phyloP scores from a whole-genome alignment of 2,329 filamentous ascomycete species.

The Aspergillus sp. region DNA sequence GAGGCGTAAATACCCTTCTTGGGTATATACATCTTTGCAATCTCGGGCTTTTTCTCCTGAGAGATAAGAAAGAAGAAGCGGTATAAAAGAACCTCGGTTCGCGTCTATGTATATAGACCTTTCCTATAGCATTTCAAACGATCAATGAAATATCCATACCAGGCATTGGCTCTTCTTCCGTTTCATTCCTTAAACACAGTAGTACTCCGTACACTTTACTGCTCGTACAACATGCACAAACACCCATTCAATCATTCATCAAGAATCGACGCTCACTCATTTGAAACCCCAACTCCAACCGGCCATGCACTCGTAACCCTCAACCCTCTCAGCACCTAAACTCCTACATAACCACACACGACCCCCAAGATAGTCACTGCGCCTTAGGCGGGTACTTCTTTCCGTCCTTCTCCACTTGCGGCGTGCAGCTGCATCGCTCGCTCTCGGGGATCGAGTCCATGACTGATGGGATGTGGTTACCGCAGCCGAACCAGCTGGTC shows the following conservation, averaged over 20 bases:
- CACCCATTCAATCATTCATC: no score
- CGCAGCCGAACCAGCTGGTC: slow-evolving; percentile 65
- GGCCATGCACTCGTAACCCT: not conserved
- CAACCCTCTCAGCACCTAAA: not conserved
- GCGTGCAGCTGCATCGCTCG: slow-evolving; percentile 66
- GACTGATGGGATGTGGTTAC: slow-evolving; percentile 60
- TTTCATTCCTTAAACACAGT: no score
- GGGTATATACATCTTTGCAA: not conserved
- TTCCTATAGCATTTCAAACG: not conserved
- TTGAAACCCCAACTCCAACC: no score
- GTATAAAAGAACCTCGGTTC: not conserved
- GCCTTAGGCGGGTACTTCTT: slow-evolving; percentile 66
- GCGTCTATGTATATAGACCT: not conserved
- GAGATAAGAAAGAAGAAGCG: not conserved
- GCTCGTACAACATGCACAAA: no score
- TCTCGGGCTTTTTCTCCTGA: no score
- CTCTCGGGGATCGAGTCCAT: slow-evolving; percentile 59
- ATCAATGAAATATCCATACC: not conserved
- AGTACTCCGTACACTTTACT: no score
- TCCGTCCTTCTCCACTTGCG: slow-evolving; percentile 61
- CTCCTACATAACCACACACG: slow-evolving; percentile 16
- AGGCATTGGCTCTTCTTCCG: no score
- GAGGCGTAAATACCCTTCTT: not conserved
- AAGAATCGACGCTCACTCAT: no score
- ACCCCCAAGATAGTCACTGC: slow-evolving; percentile 38